These are phyloP conservation scores for Sporothrix phasma DNA, from an alignment of 2,329 filamentous ascomycete genomes.

Conservation along the genomic window DNA sequence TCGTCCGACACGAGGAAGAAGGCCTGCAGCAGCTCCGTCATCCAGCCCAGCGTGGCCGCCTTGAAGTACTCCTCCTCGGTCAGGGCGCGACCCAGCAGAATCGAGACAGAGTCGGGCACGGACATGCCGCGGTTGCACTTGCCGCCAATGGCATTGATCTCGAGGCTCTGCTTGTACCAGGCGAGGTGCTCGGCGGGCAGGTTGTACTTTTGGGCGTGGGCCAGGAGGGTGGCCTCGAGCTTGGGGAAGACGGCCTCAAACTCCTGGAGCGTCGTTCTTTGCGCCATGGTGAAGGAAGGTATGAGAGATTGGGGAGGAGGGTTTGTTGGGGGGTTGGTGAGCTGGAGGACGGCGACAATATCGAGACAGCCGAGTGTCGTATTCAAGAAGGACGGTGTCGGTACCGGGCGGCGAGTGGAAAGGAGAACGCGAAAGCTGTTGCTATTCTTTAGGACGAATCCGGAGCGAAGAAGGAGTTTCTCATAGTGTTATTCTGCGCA, in stretches of 20 bases:
- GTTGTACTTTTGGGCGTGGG: constrained; percentile 71
- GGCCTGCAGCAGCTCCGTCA: constrained; percentile 95
- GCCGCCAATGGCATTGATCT: constrained; percentile 80
- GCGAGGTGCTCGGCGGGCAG: constrained; percentile 69
- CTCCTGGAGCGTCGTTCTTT: constrained; percentile 69
- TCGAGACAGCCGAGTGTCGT: background rate
- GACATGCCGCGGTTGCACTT: constrained; percentile 99
- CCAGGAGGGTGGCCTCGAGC: constrained; percentile 71
- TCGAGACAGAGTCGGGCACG: constrained; percentile 78
- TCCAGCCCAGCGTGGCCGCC: constrained; percentile 83
- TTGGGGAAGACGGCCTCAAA: constrained; percentile 87
- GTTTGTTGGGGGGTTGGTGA: background rate
- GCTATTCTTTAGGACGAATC: constrained; percentile 1
- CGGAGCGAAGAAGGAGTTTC: background rate
- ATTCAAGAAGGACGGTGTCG: background rate
- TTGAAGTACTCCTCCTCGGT: constrained; percentile 78
- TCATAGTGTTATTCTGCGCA: background rate
- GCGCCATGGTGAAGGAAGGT: constrained; percentile 36
- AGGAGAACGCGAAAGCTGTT: background rate
- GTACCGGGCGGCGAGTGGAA: background rate
- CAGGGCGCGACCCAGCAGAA: constrained; percentile 64
- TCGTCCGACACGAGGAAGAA: constrained; percentile 99
- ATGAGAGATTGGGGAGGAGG: background rate
- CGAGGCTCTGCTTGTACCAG: constrained; percentile 84
- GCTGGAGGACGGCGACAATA: background rate